These are phyloP conservation scores for Pseudomicrostroma phylloplanum DNA, from an alignment of 1,284 basidiomycete genomes.

Conservation along the genomic window DNA sequence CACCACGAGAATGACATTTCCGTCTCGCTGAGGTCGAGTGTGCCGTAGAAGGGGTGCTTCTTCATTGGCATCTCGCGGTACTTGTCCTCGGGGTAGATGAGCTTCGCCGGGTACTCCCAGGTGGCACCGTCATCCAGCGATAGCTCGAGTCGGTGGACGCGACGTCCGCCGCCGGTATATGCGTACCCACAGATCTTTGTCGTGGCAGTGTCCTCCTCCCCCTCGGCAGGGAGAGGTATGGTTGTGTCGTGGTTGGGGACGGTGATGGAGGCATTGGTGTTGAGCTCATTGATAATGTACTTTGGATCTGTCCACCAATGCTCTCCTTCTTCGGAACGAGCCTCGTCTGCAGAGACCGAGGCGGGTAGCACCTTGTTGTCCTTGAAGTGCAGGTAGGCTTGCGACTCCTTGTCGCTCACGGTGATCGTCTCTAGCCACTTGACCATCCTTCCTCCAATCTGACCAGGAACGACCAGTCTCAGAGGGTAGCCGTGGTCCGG, in stretches of 20 bases:
- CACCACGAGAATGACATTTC: slow-evolving; percentile 65
- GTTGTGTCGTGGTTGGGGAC: slow-evolving; percentile 60
- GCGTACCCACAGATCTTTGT: slow-evolving; percentile 61
- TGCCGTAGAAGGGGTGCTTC: slow-evolving; percentile 50
- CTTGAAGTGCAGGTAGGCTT: slow-evolving; percentile 54
- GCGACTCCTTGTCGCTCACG: slow-evolving; percentile 57
- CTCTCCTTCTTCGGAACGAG: slow-evolving; percentile 55
- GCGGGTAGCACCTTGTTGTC: slow-evolving; percentile 65
- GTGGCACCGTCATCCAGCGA: slow-evolving; percentile 60
- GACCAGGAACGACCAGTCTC: slow-evolving; percentile 62
- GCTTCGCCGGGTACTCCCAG: slow-evolving; percentile 57
- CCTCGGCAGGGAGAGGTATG: slow-evolving; percentile 44
- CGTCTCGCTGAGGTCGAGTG: slow-evolving; percentile 56
- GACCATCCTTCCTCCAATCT: slow-evolving; percentile 58
- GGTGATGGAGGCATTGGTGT: slow-evolving; percentile 62
- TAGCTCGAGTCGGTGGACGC: slow-evolving; percentile 61
- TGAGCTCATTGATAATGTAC: slow-evolving; percentile 59
- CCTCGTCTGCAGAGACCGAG: slow-evolving; percentile 59
- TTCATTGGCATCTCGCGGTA: slow-evolving; percentile 53
- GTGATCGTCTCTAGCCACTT: slow-evolving; percentile 64
- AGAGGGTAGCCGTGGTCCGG: slow-evolving; percentile 67
- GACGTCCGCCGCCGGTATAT: slow-evolving; percentile 63
- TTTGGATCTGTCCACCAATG: slow-evolving; percentile 64
- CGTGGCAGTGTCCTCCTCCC: background rate
- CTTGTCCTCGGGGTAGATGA: slow-evolving; percentile 59